Percentiles rank a stretch among this genome's conserved stretches.
These are phyloP conservation scores for Daedaleopsis sinensis DNA, from an alignment of 768 basidiomycete species.

Conservation along the genomic window DNA sequence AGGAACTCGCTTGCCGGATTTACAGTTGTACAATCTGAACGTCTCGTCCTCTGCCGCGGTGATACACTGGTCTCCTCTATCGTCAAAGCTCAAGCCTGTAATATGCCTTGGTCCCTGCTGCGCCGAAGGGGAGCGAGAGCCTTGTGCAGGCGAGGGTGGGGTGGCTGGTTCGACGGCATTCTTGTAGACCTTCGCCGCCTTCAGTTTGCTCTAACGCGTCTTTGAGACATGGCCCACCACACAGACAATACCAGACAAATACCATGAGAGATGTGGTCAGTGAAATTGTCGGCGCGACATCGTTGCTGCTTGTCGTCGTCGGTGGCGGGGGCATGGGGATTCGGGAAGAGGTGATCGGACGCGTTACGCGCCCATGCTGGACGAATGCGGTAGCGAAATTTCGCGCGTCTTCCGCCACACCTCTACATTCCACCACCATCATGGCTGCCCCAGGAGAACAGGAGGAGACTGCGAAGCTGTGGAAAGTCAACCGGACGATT, in stretches of 20 bases:
- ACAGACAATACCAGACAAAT: background rate
- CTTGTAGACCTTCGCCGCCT: conserved; percentile 90
- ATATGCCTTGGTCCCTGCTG: conserved; percentile 63
- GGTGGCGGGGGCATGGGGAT: conserved; percentile 19
- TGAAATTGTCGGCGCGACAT: conserved; percentile 18
- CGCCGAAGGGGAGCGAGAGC: conserved; percentile 34
- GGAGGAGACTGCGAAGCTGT: conserved; percentile 86
- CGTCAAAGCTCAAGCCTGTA: conserved; percentile 90
- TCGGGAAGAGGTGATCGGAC: conserved; percentile 3
- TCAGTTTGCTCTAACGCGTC: conserved; percentile 62
- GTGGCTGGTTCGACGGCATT: conserved; percentile 65
- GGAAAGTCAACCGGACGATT: conserved; percentile 95
- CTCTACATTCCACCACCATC: conserved; percentile 52
- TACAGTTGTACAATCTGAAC: conserved; percentile 86
- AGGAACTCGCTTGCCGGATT: conserved; percentile 88
- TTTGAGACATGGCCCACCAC: background rate
- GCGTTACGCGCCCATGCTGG: conserved; percentile 9
- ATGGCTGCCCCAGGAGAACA: conserved; percentile 20
- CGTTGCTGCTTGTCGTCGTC: conserved; percentile 19
- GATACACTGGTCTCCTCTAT: conserved; percentile 82
- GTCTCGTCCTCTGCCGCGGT: conserved; percentile 93
- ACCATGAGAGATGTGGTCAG: conserved; percentile 39
- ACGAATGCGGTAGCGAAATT: conserved; percentile 44
- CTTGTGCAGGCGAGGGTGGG: conserved; percentile 46
- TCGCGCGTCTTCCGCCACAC: conserved; percentile 7